Conservation (phyloP, 345 rosid species). For the Passiflora organensis region DNA sequence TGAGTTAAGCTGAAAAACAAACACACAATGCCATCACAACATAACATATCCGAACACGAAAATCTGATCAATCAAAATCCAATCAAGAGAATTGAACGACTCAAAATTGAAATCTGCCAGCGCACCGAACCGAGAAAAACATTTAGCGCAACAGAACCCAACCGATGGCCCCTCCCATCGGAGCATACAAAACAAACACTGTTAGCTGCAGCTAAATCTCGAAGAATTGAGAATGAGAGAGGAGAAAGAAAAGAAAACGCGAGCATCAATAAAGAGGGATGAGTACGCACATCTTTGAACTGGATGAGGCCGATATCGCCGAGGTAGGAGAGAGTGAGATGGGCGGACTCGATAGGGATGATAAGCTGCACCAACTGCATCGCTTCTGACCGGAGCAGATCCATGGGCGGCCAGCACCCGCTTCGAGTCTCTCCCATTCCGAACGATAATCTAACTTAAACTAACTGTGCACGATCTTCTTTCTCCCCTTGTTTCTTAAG, state of each 20-base stretch:
- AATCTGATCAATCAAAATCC: slow-evolving; percentile 7
- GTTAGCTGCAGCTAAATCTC: not conserved
- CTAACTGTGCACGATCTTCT: not conserved
- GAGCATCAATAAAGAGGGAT: too few relatives aligned
- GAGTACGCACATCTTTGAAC: slow-evolving; percentile 81
- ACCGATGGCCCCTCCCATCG: too few relatives aligned
- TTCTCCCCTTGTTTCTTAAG: too few relatives aligned
- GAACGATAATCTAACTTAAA: too few relatives aligned
- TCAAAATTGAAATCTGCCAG: not conserved
- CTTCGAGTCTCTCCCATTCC: slow-evolving; percentile 55
- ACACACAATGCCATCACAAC: too few relatives aligned
- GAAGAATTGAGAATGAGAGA: too few relatives aligned
- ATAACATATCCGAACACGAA: slow-evolving; percentile 12
- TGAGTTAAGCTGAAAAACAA: slow-evolving; percentile 68
- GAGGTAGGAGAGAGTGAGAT: slow-evolving; percentile 81
- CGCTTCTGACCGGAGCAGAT: slow-evolving; percentile 85
- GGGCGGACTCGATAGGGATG: slow-evolving; percentile 89
- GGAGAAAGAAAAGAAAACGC: too few relatives aligned
- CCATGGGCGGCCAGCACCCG: slow-evolving; percentile 91
- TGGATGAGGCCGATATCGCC: slow-evolving; percentile 90
- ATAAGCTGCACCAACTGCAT: slow-evolving; percentile 94
- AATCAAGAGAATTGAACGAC: not conserved
- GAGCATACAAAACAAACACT: not conserved
- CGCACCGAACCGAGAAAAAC: not conserved
- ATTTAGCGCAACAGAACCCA: too few relatives aligned